Percentiles rank a stretch among this genome's conserved stretches.
phyloP scores from a whole-genome alignment of 306 rosid genomes.

The Argentina anserina region DNA sequence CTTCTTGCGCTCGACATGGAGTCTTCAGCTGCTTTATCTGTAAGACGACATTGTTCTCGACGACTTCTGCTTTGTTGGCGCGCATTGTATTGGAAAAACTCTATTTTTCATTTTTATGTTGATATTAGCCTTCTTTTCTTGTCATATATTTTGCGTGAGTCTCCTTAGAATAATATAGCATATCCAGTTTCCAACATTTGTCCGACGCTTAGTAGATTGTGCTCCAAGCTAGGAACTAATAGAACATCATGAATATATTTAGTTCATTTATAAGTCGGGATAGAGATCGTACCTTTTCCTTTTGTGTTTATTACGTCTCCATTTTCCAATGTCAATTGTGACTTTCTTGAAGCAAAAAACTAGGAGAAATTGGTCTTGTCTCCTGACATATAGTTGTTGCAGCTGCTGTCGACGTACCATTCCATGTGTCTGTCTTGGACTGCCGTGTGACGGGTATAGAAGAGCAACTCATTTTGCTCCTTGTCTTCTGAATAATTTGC shows the following conservation, averaged over 20 bases:
- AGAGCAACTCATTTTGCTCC: background rate
- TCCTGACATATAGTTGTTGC: background rate
- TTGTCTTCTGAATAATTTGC: background rate
- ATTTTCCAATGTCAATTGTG: background rate
- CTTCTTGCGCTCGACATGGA: no score
- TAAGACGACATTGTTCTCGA: no score
- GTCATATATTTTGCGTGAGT: background rate
- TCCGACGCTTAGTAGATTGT: background rate
- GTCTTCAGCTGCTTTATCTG: no score
- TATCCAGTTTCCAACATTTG: background rate
- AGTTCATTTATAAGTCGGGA: background rate
- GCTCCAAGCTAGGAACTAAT: background rate
- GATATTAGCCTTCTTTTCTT: background rate
- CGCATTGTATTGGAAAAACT: background rate
- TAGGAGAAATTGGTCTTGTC: background rate
- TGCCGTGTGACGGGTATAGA: background rate
- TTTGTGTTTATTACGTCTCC: background rate
- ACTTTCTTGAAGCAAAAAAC: background rate
- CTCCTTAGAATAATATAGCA: background rate
- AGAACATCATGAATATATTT: background rate
- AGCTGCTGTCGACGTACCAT: background rate
- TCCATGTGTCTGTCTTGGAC: background rate
- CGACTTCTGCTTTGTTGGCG: background rate
- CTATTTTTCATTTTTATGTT: background rate
- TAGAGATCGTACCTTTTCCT: background rate